These are phyloP conservation scores for Tinospora cordifolia DNA, from an alignment of 164 flowering plant species.

Conservation along the genomic window DNA sequence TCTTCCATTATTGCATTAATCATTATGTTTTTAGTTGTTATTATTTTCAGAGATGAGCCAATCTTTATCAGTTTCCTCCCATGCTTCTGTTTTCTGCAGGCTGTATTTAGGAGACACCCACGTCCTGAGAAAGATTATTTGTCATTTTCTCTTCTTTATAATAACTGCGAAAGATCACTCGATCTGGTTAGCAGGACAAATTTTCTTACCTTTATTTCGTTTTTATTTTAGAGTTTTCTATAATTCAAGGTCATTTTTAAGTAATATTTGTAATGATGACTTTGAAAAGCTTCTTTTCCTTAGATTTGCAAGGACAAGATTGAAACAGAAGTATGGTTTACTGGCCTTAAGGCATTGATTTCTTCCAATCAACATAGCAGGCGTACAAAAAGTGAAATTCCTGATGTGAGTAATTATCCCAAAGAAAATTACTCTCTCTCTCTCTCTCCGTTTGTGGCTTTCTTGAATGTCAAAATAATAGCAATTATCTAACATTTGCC, in stretches of 20 bases:
- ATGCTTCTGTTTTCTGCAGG: slow-evolving; percentile 35
- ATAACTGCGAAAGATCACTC: slow-evolving; percentile 76
- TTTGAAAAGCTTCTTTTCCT: neutral
- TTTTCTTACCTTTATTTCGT: neutral
- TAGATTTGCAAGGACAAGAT: slow-evolving; percentile 88
- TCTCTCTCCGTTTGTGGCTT: neutral
- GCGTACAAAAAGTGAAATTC: slow-evolving; percentile 46
- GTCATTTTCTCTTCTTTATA: slow-evolving; percentile 85
- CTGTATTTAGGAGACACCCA: slow-evolving; percentile 70
- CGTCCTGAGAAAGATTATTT: slow-evolving; percentile 88
- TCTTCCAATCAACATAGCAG: slow-evolving; percentile 39
- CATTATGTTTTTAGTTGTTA: neutral
- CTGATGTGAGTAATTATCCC: slow-evolving; percentile 43
- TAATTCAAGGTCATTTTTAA: too few relatives aligned
- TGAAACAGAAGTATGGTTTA: slow-evolving; percentile 81
- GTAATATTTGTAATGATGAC: too few relatives aligned
- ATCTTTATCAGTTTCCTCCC: neutral
- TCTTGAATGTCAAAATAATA: neutral
- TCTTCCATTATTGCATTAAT: neutral
- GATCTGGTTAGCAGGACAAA: slow-evolving; percentile 65
- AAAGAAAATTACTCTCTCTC: neutral
- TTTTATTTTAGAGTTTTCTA: too few relatives aligned
- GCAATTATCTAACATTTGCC: too few relatives aligned
- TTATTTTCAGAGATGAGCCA: neutral
- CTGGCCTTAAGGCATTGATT: slow-evolving; percentile 65